These are phyloP conservation scores for Zea luxurians DNA, from an alignment of 176 grass and related monocot genomes.

Conservation along the genomic window DNA sequence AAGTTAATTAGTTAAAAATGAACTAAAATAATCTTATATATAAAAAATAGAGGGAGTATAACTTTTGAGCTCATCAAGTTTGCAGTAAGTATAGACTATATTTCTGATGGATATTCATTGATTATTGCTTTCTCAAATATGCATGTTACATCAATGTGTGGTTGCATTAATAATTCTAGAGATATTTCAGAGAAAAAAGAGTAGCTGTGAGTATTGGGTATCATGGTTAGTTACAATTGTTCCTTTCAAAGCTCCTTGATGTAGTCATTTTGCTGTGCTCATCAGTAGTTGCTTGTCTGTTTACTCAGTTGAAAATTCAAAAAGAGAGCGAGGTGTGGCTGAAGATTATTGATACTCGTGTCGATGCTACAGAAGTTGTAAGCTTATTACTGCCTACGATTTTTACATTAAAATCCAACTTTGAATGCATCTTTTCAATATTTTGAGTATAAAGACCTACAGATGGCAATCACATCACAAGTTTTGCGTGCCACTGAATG, in stretches of 20 bases:
- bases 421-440: not conserved
- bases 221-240: not conserved
- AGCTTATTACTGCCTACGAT: constrained; percentile 32
- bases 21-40: not conserved
- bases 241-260: constrained; percentile 14
- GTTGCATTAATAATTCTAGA: not conserved
- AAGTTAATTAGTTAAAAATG: not conserved
- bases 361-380: constrained; percentile 99
- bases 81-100: not conserved
- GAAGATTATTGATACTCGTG: constrained; percentile 95
- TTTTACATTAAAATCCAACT: not conserved
- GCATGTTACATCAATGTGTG: not conserved
- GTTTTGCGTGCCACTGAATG: not conserved
- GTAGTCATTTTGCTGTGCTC: constrained; percentile 1
- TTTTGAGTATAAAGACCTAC: not conserved
- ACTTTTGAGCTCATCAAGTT: not conserved
- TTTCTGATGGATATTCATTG: not conserved
- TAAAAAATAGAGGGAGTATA: too few relatives aligned
- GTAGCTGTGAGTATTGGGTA: not conserved
- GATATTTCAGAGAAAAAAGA: not conserved
- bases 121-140: not conserved
- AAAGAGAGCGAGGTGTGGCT: constrained; percentile 93
- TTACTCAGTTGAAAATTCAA: constrained; percentile 88
- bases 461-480: not conserved
- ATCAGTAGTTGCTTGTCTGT: not conserved